Evolutionary conservation across 1,284 basidiomycete genomes (phyloP).

Genomic region (Erythrobasidium hasegawianum): DNA sequence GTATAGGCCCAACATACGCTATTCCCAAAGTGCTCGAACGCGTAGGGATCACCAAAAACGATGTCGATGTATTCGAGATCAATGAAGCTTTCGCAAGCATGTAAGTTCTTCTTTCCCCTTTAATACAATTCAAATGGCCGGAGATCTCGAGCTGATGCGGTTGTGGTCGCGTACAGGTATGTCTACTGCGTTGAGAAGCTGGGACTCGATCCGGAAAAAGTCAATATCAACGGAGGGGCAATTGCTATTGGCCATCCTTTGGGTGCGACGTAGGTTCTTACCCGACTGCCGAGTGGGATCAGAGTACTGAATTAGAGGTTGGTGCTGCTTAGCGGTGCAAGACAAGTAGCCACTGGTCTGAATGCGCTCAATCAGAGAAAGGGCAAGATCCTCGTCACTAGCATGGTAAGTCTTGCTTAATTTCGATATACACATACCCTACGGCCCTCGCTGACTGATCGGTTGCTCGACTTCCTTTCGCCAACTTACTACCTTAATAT

Average conservation of each 20-base stretch:
- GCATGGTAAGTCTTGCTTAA: slow-evolving; percentile 48
- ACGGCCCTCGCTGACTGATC: slow-evolving; percentile 43
- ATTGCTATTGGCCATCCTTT: slow-evolving; percentile 52
- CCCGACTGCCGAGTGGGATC: neutral
- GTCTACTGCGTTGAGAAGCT: slow-evolving; percentile 75
- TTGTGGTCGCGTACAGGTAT: neutral
- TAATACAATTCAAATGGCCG: slow-evolving; percentile 60
- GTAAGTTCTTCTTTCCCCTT: slow-evolving; percentile 54
- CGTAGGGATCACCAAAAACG: slow-evolving; percentile 62
- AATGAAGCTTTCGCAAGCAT: slow-evolving; percentile 92
- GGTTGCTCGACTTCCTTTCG: slow-evolving; percentile 52
- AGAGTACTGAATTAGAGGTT: slow-evolving; percentile 43
- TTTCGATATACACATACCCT: neutral
- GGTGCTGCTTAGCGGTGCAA: slow-evolving; percentile 62
- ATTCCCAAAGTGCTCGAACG: slow-evolving; percentile 66
- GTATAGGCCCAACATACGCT: slow-evolving; percentile 67
- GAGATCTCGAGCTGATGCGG: no score
- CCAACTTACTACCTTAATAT: neutral
- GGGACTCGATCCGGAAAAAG: slow-evolving; percentile 68
- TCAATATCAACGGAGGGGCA: slow-evolving; percentile 56
- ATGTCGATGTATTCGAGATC: slow-evolving; percentile 78
- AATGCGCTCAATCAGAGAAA: slow-evolving; percentile 72
- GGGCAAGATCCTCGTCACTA: slow-evolving; percentile 79
- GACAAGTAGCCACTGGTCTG: slow-evolving; percentile 74
- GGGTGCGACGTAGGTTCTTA: slow-evolving; percentile 53